These are phyloP conservation scores for Vaccinium myrtillus DNA, from an alignment of 148 eudicot species.

Conservation along the genomic window DNA sequence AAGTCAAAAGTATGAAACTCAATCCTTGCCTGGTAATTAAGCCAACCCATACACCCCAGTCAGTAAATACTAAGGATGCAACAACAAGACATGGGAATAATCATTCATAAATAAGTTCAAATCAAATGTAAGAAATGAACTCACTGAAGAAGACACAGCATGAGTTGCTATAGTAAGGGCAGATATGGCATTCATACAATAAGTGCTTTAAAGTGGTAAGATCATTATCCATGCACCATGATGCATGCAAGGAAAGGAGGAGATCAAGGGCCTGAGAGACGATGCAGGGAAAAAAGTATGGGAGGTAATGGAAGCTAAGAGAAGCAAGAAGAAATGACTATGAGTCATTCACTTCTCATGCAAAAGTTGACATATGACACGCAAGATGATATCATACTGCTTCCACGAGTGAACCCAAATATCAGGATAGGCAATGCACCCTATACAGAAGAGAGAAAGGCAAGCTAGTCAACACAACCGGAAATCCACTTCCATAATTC, in stretches of 20 bases:
- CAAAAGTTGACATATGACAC: neutral
- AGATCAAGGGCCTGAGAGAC: neutral
- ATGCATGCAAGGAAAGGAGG: neutral
- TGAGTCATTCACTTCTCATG: neutral
- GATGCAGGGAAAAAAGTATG: neutral
- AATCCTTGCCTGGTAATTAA: neutral
- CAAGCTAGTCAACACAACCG: neutral
- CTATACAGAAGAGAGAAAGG: neutral
- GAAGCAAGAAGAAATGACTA: neutral
- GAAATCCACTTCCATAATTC: neutral
- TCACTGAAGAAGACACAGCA: neutral
- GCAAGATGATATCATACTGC: neutral
- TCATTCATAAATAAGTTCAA: neutral
- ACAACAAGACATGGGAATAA: neutral
- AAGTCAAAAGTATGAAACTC: neutral
- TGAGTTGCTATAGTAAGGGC: neutral
- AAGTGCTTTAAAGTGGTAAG: neutral
- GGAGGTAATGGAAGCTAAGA: neutral
- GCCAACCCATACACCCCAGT: neutral
- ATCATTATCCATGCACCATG: neutral
- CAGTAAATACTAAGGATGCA: no score
- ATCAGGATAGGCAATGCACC: neutral
- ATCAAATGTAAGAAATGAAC: no score
- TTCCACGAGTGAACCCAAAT: neutral
- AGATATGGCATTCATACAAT: neutral